A percentile compares a stretch with the other conserved stretches of the same genome.
Evolutionary conservation across 2,329 filamentous ascomycete species (phyloP).

Genomic region (Diaporthe vexans): DNA sequence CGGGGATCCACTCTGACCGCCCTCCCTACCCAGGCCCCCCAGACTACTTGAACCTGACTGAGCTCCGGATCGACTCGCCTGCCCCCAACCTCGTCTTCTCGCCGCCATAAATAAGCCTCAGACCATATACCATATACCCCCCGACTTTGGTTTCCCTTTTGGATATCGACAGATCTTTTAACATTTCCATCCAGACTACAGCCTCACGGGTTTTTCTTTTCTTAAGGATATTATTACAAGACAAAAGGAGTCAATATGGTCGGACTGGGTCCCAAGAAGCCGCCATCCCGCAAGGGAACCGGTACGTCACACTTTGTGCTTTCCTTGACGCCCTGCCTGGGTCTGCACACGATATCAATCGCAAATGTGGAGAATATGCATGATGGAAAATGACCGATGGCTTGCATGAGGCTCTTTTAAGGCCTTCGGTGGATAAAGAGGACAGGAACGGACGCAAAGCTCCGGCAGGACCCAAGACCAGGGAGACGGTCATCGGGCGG

Average conservation of each 20-base stretch:
- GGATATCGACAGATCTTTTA: constrained; percentile 5
- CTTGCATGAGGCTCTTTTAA: not conserved
- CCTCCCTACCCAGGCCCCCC: constrained; percentile 31
- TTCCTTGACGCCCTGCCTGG: constrained; percentile 16
- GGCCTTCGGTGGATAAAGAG: not conserved
- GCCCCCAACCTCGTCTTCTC: constrained; percentile 21
- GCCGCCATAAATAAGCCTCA: constrained; percentile 1
- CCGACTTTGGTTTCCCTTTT: not conserved
- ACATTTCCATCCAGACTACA: not conserved
- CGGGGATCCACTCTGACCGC: constrained; percentile 34
- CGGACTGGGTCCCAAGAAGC: constrained; percentile 72
- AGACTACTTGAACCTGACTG: constrained; percentile 31
- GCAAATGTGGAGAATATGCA: not conserved
- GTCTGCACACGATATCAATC: not conserved
- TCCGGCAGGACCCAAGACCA: not conserved
- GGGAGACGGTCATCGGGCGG: not conserved
- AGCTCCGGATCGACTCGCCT: constrained; percentile 21
- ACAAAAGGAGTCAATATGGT: constrained; percentile 65
- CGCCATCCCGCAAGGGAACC: constrained; percentile 69
- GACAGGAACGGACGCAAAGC: too few relatives aligned
- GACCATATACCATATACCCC: not conserved
- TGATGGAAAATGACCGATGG: not conserved
- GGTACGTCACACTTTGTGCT: constrained; percentile 47
- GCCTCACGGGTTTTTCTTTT: not conserved
- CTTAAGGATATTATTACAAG: not conserved